phyloP scores from a whole-genome alignment of 164 flowering plant genomes.

The Vitis rotundifolia region DNA sequence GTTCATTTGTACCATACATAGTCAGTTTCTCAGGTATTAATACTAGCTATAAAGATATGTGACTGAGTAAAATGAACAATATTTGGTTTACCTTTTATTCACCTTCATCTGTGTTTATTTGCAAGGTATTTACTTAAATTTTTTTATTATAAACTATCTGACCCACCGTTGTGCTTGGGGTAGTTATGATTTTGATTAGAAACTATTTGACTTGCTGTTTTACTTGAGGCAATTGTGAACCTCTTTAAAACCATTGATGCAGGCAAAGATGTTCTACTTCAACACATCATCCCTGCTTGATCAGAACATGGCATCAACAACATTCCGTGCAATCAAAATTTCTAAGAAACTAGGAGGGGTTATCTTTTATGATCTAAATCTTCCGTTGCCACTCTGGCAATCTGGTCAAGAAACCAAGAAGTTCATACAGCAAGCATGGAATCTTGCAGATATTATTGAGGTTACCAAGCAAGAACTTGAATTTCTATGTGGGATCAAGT shows the following conservation, averaged over 20 bases:
- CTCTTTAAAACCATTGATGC: slow-evolving; percentile 23
- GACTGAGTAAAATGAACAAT: too few relatives aligned
- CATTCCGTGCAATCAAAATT: slow-evolving; percentile 66
- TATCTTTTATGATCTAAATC: slow-evolving; percentile 84
- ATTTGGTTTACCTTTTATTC: too few relatives aligned
- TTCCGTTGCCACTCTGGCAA: slow-evolving; percentile 88
- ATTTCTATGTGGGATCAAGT: slow-evolving; percentile 78
- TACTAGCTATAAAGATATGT: too few relatives aligned
- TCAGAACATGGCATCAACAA: slow-evolving; percentile 63
- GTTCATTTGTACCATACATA: too few relatives aligned
- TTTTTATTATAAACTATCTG: too few relatives aligned
- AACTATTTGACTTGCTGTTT: background rate
- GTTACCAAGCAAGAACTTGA: slow-evolving; percentile 96
- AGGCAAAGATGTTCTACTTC: slow-evolving; percentile 97
- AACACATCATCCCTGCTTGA: slow-evolving; percentile 81
- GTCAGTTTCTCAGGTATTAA: too few relatives aligned
- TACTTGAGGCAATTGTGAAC: background rate
- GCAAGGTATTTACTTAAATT: too few relatives aligned
- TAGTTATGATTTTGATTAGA: too few relatives aligned
- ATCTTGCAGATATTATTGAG: slow-evolving; percentile 77
- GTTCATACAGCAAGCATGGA: slow-evolving; percentile 72
- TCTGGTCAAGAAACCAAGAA: slow-evolving; percentile 72
- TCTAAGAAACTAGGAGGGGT: slow-evolving; percentile 66
- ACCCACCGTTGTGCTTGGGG: too few relatives aligned
- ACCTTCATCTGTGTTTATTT: too few relatives aligned